Conservation (phyloP, 352 stramenopile genomes). For the Pythium pyrilobum region DNA sequence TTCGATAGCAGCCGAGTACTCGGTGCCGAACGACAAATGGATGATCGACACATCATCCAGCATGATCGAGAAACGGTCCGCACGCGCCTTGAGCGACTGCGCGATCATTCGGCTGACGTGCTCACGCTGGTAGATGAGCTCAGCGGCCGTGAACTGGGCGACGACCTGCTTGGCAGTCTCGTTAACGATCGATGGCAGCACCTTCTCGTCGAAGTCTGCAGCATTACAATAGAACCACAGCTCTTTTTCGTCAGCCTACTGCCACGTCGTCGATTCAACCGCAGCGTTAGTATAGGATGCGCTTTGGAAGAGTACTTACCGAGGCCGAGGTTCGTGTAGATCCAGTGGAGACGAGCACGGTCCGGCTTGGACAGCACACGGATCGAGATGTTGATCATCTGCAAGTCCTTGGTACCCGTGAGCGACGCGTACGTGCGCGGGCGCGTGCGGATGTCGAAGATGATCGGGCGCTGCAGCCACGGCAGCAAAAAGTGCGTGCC, state of each 20-base stretch:
- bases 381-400: constrained; percentile 99
- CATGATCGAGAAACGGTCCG: constrained; percentile 90
- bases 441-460: constrained; percentile 93
- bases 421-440: constrained; percentile 92
- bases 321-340: constrained; percentile 94
- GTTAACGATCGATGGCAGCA: constrained; percentile 99
- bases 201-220: constrained; percentile 97
- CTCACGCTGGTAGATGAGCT: constrained; percentile 99
- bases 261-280: neutral
- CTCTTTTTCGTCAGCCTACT: no score
- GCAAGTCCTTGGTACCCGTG: constrained; percentile 95
- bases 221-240: neutral
- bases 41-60: constrained; percentile 99
- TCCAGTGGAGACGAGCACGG: constrained; percentile 91
- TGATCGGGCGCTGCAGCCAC: constrained; percentile 96
- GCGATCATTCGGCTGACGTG: constrained; percentile 94
- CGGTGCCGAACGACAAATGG: constrained; percentile 97
- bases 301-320: constrained; percentile 40
- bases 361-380: constrained; percentile 98
- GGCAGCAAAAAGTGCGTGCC: constrained; percentile 97
- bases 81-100: constrained; percentile 71
- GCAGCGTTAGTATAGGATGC: neutral
- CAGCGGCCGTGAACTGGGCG: constrained; percentile 98
- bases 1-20: constrained; percentile 99
- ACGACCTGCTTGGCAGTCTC: constrained; percentile 99